phyloP scores from a whole-genome alignment of 1,284 basidiomycete species.

The Uromyces viciae-fabae region DNA sequence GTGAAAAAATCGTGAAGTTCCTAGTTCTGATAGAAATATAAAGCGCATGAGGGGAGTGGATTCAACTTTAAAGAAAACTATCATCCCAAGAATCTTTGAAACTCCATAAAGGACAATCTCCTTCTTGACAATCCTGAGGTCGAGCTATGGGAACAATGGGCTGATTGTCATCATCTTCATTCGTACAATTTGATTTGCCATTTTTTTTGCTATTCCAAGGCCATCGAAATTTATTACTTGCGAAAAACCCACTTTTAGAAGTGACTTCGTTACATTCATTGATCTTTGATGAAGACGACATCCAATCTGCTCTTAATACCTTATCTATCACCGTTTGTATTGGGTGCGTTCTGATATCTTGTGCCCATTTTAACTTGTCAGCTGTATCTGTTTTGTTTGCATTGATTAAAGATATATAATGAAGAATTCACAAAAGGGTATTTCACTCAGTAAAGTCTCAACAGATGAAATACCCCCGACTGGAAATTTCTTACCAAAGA shows the following conservation, averaged over 20 bases:
- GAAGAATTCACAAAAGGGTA: neutral
- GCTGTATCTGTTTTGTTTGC: constrained; percentile 25
- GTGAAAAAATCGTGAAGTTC: too few relatives aligned
- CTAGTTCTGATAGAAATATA: too few relatives aligned
- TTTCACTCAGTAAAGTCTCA: neutral
- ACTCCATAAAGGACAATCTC: constrained; percentile 35
- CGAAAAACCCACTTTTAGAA: neutral
- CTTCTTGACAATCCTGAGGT: constrained; percentile 25
- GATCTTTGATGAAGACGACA: neutral
- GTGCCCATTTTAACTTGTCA: constrained; percentile 39
- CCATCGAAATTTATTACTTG: constrained; percentile 5
- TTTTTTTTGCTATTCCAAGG: constrained; percentile 29
- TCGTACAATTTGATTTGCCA: constrained; percentile 4
- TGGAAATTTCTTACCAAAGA: constrained; percentile 35
- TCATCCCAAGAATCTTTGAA: constrained; percentile 40
- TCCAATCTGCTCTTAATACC: constrained; percentile 35
- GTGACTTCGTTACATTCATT: constrained; percentile 17
- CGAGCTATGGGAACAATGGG: constrained; percentile 17
- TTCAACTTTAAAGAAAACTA: too few relatives aligned
- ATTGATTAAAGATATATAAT: neutral
- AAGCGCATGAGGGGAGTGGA: too few relatives aligned
- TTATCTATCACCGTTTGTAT: constrained; percentile 43
- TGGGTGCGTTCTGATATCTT: constrained; percentile 41
- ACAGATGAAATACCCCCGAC: too few relatives aligned
- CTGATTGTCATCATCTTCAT: constrained; percentile 15